These are phyloP conservation scores for Fraxinus ornus DNA, from an alignment of 305 asterid genomes.

Conservation along the genomic window DNA sequence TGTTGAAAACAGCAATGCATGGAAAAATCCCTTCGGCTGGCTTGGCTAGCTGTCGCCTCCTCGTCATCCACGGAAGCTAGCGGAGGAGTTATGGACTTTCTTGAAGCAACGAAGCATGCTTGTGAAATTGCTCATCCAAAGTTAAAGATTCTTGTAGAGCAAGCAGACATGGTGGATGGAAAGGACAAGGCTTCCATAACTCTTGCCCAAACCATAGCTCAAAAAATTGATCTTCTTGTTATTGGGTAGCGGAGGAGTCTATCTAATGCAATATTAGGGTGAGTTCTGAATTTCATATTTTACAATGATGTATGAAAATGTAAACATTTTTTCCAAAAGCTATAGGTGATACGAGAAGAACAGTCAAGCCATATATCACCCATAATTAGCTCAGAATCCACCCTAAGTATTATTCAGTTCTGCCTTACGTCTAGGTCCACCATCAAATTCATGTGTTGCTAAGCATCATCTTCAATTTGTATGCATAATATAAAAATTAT, in stretches of 20 bases:
- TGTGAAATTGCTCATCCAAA: slow-evolving; percentile 43
- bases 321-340: not conserved
- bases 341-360: not conserved
- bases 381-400: not conserved
- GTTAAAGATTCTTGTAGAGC: slow-evolving; percentile 42
- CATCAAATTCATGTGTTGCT: not conserved
- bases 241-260: slow-evolving; percentile 58
- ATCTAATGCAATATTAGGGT: slow-evolving; percentile 63
- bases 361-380: not conserved
- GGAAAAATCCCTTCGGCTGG: slow-evolving; percentile 50
- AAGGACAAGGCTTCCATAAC: slow-evolving; percentile 64
- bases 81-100: slow-evolving; percentile 38
- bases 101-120: slow-evolving; percentile 56
- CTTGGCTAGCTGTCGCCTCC: slow-evolving; percentile 6
- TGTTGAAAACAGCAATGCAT: slow-evolving; percentile 44
- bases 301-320: not conserved
- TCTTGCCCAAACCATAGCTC: slow-evolving; percentile 40
- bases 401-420: not conserved
- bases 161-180: slow-evolving; percentile 45
- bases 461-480: not conserved
- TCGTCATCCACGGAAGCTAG: slow-evolving; percentile 12
- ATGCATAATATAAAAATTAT: not conserved
- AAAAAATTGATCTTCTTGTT: slow-evolving; percentile 53
- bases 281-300: slow-evolving; percentile 11
- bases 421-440: not conserved